A percentile compares a stretch with the other conserved stretches of the same genome.
Conservation (phyloP, 192 early-diverging fungal species). For the Coemansia umbellata region DNA sequence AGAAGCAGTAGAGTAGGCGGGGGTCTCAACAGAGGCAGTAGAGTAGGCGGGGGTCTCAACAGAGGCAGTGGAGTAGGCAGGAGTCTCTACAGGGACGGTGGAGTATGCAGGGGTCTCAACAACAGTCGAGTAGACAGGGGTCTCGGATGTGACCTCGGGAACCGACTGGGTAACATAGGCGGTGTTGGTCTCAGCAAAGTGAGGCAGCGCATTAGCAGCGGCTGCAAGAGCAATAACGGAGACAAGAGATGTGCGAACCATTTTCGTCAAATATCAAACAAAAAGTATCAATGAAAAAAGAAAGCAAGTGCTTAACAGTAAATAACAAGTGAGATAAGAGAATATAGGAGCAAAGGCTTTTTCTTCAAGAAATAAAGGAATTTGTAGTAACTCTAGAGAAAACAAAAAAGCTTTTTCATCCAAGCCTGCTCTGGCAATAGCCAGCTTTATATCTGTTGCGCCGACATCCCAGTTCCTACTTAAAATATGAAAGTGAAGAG, state of each 20-base stretch:
- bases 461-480: no score
- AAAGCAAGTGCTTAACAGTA: conserved; percentile 1
- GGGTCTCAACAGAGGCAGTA: background rate
- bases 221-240: conserved; percentile 44
- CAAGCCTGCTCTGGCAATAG: no score
- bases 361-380: conserved; percentile 3
- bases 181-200: conserved; percentile 39
- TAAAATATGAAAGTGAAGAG: no score
- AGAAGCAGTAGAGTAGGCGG: conserved; percentile 1
- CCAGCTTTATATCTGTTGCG: no score
- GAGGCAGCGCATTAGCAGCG: conserved; percentile 31
- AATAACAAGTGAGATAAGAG: background rate
- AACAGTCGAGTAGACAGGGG: conserved; percentile 1
- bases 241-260: conserved; percentile 43
- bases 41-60: conserved; percentile 8
- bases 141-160: conserved; percentile 16
- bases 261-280: conserved; percentile 11
- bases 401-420: no score
- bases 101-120: conserved; percentile 7
- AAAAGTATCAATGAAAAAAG: conserved; percentile 15
- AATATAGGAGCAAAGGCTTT: conserved; percentile 4
- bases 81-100: conserved; percentile 11
- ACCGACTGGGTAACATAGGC: conserved; percentile 22
- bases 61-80: conserved; percentile 1
- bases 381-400: conserved; percentile 2